Base-by-base conservation (phyloP, 2,329 filamentous ascomycete species). In the Ophiostoma sp. region DNA sequence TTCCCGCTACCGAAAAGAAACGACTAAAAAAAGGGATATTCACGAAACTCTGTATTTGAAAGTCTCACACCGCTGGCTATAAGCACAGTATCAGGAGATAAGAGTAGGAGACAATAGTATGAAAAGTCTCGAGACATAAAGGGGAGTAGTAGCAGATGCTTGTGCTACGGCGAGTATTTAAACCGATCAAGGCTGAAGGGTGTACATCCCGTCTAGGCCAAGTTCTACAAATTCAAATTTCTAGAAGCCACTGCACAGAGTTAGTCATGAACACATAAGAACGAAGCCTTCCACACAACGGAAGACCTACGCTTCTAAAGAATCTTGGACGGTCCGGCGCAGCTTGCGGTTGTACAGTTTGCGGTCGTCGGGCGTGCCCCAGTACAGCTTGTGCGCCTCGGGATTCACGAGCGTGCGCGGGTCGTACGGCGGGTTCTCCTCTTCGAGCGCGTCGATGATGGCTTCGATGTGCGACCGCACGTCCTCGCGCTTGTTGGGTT, bases 361-460 rank as follows among this genome's bases (percentile, higher is more conserved):
- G 80, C 93, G 92, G 71, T 95, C 91, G 2, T 94, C 91, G 0
- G 88, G 83, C 3, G 87, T 87, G 2, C 94, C 94, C 95, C 96
- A 99, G 79, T 92, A 96, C 63, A 98, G 84, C 81, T 91, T 93
- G 55, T 92, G 91, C 1, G 95, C 94, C 78, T 97, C 95, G 0
- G 91, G 92, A 76, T 97, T 92, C 50, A 98, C 93, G 42, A 94
- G 88, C 12, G 93, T 95, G 63, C 95, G 88, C 0, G 96, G 96
- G 79, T 99, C 96, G 79, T 97, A 98, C 0, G 92, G 91, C 0
- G 95, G 93, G 1, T 90, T 87, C 74, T 97, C 93, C 72, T 98
- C 95, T 79, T 98, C 94, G n/a, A 98, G 85, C 0, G 91, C 88
- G 7, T 88, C 87, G 75, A 98, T 89, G 72, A 98, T 92, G 4